Evolutionary conservation across 495 filamentous ascomycete genomes (phyloP), one percentile per base, ranked within the genome.

Genomic region (Chaetomium cochliodes): DNA sequence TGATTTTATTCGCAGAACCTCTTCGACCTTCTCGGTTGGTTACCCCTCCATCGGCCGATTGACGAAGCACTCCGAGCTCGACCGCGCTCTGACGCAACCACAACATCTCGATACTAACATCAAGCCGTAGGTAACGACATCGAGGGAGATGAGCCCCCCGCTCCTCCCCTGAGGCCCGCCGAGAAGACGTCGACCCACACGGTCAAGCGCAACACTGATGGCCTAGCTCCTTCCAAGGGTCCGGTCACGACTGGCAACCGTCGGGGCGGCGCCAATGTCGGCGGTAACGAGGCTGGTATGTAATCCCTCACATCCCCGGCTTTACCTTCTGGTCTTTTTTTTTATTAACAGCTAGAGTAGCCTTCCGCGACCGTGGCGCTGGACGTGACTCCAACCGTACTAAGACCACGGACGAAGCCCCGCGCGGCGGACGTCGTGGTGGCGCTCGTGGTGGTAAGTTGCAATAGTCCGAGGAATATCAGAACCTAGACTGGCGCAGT

Each of bases 281-380:
- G 80, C 68, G 91, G 93, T 71, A 94, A 86, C 76, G 93, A 97
- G 72, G 88, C 84, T 79, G 93, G 93, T 97, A 66, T 65, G 73
- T 78, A 33, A 12, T 52, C 30, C 22, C 54, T n/a, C 16, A 1
- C 15, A 13, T 53, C 18, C 28, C 41, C 9, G 15, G 41, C 23
- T 52, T 30, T 4, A 9, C 6, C 18, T 51, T 65, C 2, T 0
- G 2, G 5, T 9, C 4, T 60, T 11, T 52, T 16, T 11, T 42
- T 23, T 64, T 63, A 42, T 66, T 72, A 46, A 72, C 65, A 22
- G 2, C 33, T 37, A 8, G 12, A 50, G 28, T 46, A 97, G 93
- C 91, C 76, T 96, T 90, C 87, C 92, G 90, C 77, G 92, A 97
- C 80, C 90, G 91, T 74, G 87, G 88, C 67, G 92, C 90, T 72